Conservation (phyloP, 495 filamentous ascomycete genomes). For the Glonium stellatum region DNA sequence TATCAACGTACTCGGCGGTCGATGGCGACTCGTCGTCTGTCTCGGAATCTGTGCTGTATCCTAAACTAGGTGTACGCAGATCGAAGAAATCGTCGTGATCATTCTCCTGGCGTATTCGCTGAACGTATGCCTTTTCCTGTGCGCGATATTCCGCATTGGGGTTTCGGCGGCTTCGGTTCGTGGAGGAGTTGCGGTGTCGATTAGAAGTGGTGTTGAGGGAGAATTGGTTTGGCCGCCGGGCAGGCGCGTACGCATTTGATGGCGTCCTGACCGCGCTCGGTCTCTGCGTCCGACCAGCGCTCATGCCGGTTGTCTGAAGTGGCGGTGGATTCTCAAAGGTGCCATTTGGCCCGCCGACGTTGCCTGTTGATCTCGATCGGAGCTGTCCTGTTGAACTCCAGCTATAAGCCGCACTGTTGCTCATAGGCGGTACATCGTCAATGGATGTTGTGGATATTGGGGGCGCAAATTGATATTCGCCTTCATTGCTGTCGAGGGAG, state of each 20-base stretch:
- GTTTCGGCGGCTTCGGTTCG: slow-evolving; percentile 40
- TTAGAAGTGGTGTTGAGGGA: slow-evolving; percentile 24
- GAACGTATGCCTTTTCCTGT: slow-evolving; percentile 77
- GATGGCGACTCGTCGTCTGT: slow-evolving; percentile 85
- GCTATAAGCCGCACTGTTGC: slow-evolving; percentile 4
- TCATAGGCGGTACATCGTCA: slow-evolving; percentile 17
- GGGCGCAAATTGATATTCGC: slow-evolving; percentile 27
- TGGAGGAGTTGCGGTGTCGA: slow-evolving; percentile 27
- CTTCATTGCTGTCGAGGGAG: slow-evolving; percentile 15
- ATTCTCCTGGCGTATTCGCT: slow-evolving; percentile 64
- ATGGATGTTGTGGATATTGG: slow-evolving; percentile 20
- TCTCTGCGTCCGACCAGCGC: slow-evolving; percentile 8
- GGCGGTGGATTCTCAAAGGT: slow-evolving; percentile 15
- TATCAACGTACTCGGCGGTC: slow-evolving; percentile 72
- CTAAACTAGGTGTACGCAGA: slow-evolving; percentile 54
- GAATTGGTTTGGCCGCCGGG: slow-evolving; percentile 62
- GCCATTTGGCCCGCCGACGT: slow-evolving; percentile 5
- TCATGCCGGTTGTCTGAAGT: slow-evolving; percentile 27
- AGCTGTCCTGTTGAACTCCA: slow-evolving; percentile 14
- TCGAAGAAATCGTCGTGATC: slow-evolving; percentile 69
- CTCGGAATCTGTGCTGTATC: slow-evolving; percentile 70
- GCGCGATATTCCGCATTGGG: slow-evolving; percentile 75
- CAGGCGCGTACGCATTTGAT: slow-evolving; percentile 33
- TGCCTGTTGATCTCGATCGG: not conserved
- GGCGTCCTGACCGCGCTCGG: slow-evolving; percentile 27